Evolutionary conservation across 768 basidiomycete genomes (phyloP).

Genomic region (Lactifluus echinatus): DNA sequence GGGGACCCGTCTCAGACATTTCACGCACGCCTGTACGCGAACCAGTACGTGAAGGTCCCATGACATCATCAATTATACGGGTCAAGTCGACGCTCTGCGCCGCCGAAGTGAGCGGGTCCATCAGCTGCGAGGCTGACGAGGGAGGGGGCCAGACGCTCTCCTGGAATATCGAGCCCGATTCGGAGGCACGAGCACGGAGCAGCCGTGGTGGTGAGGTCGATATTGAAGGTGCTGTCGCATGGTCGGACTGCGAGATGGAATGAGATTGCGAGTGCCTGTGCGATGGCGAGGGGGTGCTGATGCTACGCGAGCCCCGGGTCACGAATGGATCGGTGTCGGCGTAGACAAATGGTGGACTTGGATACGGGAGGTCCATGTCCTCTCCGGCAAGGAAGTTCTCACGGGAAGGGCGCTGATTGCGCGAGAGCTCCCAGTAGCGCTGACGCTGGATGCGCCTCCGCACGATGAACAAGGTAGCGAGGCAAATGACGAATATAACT

Average conservation of each 20-base stretch:
- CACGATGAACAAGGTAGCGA: constrained; percentile 5
- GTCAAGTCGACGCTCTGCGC: constrained; percentile 5
- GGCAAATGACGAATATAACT: constrained; percentile 4
- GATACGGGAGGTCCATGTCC: constrained; percentile 10
- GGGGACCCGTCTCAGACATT: not conserved
- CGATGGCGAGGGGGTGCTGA: not conserved
- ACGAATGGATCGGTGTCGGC: constrained; percentile 1
- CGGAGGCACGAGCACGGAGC: constrained; percentile 13
- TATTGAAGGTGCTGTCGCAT: not conserved
- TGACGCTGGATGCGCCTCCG: constrained; percentile 4
- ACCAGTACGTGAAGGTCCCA: not conserved
- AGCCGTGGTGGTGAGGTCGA: constrained; percentile 8
- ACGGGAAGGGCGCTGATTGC: constrained; percentile 9
- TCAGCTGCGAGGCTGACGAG: not conserved
- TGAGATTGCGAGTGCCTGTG: not conserved
- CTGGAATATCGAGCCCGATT: constrained; percentile 18
- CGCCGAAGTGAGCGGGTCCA: constrained; percentile 12
- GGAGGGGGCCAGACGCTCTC: constrained; percentile 20
- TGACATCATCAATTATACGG: constrained; percentile 16
- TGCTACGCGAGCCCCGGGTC: not conserved
- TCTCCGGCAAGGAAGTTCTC: constrained; percentile 13
- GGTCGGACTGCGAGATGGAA: not conserved
- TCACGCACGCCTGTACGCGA: not conserved
- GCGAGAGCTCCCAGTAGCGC: constrained; percentile 14
- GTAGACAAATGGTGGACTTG: not conserved